Conservation (phyloP, 345 rosid species). For the Eucalyptus pauciflora region DNA sequence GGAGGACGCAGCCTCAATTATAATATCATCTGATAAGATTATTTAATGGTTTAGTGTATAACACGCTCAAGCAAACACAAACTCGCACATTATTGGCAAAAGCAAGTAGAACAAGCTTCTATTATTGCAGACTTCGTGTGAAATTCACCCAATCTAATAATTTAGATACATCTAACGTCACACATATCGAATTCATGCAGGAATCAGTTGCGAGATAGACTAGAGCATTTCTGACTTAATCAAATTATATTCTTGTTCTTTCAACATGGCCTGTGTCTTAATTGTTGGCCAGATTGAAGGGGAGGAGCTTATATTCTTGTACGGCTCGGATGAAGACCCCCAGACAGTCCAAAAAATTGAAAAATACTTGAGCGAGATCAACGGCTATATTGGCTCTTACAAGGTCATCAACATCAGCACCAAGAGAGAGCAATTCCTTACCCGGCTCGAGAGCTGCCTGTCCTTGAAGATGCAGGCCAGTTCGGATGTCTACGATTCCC, state of each 20-base stretch:
- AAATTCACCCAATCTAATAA: too few relatives aligned
- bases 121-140: not conserved
- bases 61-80: not conserved
- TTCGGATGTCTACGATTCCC: not conserved
- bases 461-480: not conserved
- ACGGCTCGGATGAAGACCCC: not conserved
- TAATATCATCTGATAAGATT: not conserved
- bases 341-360: not conserved
- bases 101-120: not conserved
- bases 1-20: not conserved
- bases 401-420: not conserved
- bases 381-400: not conserved
- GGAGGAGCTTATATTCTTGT: not conserved
- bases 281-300: not conserved
- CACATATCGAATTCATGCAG: not conserved
- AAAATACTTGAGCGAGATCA: not conserved
- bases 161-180: not conserved
- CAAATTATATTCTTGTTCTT: not conserved
- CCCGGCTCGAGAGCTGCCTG: not conserved
- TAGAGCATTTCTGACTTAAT: not conserved
- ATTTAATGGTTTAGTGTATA: not conserved
- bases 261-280: not conserved
- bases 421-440: not conserved
- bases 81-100: not conserved
- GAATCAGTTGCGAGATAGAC: not conserved